These are phyloP conservation scores for Rhododendron vialii DNA, from an alignment of 148 eudicot genomes.

Conservation along the genomic window DNA sequence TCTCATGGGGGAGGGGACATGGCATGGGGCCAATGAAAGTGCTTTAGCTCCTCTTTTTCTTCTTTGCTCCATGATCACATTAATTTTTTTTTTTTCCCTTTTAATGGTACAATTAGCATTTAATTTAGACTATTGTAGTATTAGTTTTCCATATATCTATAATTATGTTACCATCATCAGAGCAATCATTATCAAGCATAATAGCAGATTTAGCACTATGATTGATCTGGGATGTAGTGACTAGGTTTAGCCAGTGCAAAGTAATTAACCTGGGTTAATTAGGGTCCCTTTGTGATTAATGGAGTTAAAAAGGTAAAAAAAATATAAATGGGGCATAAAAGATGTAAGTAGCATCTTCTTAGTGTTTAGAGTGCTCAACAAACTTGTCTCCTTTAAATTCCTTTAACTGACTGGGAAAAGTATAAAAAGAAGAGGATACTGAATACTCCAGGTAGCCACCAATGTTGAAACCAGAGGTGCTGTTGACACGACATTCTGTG, in stretches of 20 bases:
- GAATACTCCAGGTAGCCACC: too few relatives aligned
- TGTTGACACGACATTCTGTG: too few relatives aligned
- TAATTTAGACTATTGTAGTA: background rate
- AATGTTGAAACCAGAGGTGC: background rate
- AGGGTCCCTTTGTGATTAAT: background rate
- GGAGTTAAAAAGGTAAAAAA: background rate
- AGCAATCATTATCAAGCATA: slow-evolving; percentile 49
- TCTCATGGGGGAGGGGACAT: slow-evolving; percentile 18
- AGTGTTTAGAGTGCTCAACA: slow-evolving; percentile 3
- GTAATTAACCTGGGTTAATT: slow-evolving; percentile 3
- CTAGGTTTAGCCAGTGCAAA: slow-evolving; percentile 3
- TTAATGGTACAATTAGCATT: slow-evolving; percentile 26
- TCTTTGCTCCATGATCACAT: slow-evolving; percentile 24
- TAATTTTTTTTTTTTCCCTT: slow-evolving; percentile 17
- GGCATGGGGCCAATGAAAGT: slow-evolving; percentile 44
- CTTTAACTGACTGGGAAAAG: background rate
- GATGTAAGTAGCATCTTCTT: slow-evolving; percentile 11
- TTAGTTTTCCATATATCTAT: slow-evolving; percentile 25
- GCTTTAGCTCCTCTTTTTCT: slow-evolving; percentile 33
- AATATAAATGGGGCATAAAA: background rate
- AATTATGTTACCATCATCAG: slow-evolving; percentile 38
- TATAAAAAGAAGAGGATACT: background rate
- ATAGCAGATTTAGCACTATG: slow-evolving; percentile 25
- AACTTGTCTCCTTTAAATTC: slow-evolving; percentile 3
- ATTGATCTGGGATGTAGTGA: slow-evolving; percentile 9